Evolutionary conservation across 768 basidiomycete genomes (phyloP).

Genomic region (Naganishia onofrii): DNA sequence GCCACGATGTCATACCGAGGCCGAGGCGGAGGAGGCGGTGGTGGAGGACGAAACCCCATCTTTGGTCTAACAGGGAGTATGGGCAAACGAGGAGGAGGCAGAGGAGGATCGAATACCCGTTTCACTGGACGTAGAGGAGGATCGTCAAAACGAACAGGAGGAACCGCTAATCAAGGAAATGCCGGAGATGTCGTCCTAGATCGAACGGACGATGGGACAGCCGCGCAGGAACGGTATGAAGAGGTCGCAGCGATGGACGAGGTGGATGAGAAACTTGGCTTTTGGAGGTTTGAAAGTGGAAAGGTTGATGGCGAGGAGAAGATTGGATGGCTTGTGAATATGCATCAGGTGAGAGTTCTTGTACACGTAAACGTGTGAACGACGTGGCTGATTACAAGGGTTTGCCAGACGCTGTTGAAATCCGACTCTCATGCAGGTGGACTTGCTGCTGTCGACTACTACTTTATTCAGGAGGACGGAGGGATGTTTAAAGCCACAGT

Average conservation of each 20-base stretch:
- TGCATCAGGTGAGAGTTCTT: slow-evolving; percentile 77
- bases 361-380: neutral
- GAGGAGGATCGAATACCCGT: slow-evolving; percentile 48
- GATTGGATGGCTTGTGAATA: slow-evolving; percentile 95
- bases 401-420: slow-evolving; percentile 71
- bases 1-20: slow-evolving; percentile 18
- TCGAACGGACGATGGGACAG: slow-evolving; percentile 73
- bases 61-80: slow-evolving; percentile 37
- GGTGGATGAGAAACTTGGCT: slow-evolving; percentile 90
- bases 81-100: slow-evolving; percentile 39
- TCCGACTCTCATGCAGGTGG: slow-evolving; percentile 81
- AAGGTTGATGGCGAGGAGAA: slow-evolving; percentile 60
- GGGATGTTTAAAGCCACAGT: slow-evolving; percentile 92
- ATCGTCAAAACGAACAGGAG: slow-evolving; percentile 55
- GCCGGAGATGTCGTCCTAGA: slow-evolving; percentile 43
- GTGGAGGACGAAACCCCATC: slow-evolving; percentile 34
- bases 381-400: neutral
- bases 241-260: slow-evolving; percentile 72
- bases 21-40: slow-evolving; percentile 12
- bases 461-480: slow-evolving; percentile 96
- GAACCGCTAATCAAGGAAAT: slow-evolving; percentile 53
- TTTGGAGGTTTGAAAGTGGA: slow-evolving; percentile 68
- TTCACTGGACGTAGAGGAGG: slow-evolving; percentile 39
- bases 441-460: slow-evolving; percentile 87
- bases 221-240: slow-evolving; percentile 81